Base-by-base conservation (phyloP, 192 early-diverging fungal species). In the Coemansia javaensis region DNA sequence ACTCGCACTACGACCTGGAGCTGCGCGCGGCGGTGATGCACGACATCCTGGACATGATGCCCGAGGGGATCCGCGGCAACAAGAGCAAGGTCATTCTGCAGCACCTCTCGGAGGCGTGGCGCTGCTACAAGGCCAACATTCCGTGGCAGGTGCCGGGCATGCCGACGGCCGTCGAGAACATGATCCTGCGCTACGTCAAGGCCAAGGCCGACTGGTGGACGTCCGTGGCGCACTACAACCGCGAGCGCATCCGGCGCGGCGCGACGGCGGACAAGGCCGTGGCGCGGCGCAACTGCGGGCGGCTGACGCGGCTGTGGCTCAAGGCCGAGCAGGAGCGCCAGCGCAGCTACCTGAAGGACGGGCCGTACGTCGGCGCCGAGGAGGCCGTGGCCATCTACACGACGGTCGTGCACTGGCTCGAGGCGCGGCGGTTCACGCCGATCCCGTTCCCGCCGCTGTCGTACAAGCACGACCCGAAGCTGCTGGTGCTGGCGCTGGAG, bases 131-230 rank as follows among this genome's bases (percentile, higher is more conserved):
- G 77, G 94, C 97, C 23, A 99, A 99, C 66, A 94, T 96, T 55
- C 94, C 97, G 27, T 99, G 97, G 97, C 93, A 96, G 60, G 94
- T 99, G 14, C 91, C 93, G 37, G 94, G 94, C 31, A 82, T 99
- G 79, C 94, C 97, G n/a, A 86, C 82, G 25, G 89, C 97, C 5
- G 89, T 99, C 48, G 94, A 97, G 62, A 97, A 96, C 78, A 96
- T 99, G 91, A 95, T 99, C 61, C 67, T 97, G 56, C 86, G 94
- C 33, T 99, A 99, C 74, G 93, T 99, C 50, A 97, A 97, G 75
- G 85, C 91, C 44, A 99, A 99, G 77, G 93, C 97, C n/a, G 97
- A 99, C 77, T 99, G 97, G 97, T 99, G 97, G 97, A 97, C 92
- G 1, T 90, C 87, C 18, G 92, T 95, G 18, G 84, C 94, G 11